phyloP scores from a whole-genome alignment of 768 basidiomycete genomes.

The Phylloporus arenicola region DNA sequence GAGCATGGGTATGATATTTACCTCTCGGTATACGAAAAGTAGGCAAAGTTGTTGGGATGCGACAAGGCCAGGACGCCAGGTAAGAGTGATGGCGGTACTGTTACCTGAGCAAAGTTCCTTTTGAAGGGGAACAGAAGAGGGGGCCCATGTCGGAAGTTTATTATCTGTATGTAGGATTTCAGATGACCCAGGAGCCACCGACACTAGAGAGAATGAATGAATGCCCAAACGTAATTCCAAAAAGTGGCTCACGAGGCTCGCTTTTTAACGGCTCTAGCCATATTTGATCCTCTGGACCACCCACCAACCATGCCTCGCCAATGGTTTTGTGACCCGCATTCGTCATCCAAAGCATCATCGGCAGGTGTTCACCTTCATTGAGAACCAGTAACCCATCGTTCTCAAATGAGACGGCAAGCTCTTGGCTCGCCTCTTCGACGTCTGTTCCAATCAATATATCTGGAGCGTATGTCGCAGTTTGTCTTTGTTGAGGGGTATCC shows the following conservation, averaged over 20 bases:
- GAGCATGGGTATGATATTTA: constrained; percentile 19
- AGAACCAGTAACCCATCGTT: constrained; percentile 49
- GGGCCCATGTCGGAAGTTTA: constrained; percentile 43
- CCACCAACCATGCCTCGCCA: constrained; percentile 66
- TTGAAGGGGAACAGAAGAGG: constrained; percentile 42
- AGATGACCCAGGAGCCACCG: constrained; percentile 10
- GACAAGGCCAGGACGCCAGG: constrained; percentile 45
- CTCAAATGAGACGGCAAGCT: constrained; percentile 53
- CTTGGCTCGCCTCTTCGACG: constrained; percentile 61
- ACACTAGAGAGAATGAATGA: constrained; percentile 13
- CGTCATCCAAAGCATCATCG: constrained; percentile 50
- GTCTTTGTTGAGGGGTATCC: constrained; percentile 65
- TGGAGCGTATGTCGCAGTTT: constrained; percentile 63
- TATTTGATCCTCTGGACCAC: constrained; percentile 57
- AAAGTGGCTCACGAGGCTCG: constrained; percentile 13
- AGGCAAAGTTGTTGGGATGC: constrained; percentile 52
- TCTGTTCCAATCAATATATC: constrained; percentile 57
- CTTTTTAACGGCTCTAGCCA: constrained; percentile 39
- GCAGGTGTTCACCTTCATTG: constrained; percentile 63
- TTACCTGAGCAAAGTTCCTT: constrained; percentile 43
- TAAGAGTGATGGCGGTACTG: constrained; percentile 45
- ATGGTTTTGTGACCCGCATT: constrained; percentile 63
- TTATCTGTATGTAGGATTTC: constrained; percentile 49
- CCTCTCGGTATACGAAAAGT: constrained; percentile 66
- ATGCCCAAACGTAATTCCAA: background rate